These are phyloP conservation scores for Trapa bicornis DNA, from an alignment of 345 rosid genomes.

Conservation along the genomic window DNA sequence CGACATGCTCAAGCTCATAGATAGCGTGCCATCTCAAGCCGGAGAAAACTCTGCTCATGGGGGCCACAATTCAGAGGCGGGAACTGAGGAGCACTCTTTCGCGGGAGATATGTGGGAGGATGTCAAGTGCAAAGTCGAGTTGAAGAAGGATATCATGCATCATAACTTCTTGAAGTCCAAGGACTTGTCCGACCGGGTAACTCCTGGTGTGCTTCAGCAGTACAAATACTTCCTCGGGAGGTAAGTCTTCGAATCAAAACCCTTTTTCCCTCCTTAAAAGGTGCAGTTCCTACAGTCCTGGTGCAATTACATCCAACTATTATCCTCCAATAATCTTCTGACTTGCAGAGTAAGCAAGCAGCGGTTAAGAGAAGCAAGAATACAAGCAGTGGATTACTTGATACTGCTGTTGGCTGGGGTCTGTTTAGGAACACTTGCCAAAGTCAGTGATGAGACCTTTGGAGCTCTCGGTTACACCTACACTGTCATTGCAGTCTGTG, in stretches of 20 bases:
- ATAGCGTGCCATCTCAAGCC: conserved; percentile 38
- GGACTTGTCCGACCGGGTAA: conserved; percentile 58
- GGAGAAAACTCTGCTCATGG: conserved; percentile 46
- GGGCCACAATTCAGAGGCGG: conserved; percentile 19
- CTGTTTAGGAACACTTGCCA: conserved; percentile 94
- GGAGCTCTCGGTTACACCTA: conserved; percentile 84
- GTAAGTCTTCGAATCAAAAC: conserved; percentile 20
- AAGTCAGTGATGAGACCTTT: conserved; percentile 94
- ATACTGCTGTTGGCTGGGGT: conserved; percentile 87
- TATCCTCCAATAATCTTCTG: background rate
- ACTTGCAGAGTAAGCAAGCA: conserved; percentile 76
- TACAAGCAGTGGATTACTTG: conserved; percentile 81
- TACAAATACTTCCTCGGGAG: conserved; percentile 89
- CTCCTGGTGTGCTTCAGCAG: conserved; percentile 58
- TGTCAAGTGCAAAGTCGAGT: conserved; percentile 48
- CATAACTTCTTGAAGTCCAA: conserved; percentile 33
- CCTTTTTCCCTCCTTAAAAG: no score
- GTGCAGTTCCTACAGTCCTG: no score
- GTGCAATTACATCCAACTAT: background rate
- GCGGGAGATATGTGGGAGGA: conserved; percentile 83
- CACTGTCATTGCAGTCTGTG: conserved; percentile 93
- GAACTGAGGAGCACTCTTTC: conserved; percentile 38
- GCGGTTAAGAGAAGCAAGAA: conserved; percentile 78
- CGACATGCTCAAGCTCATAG: conserved; percentile 67
- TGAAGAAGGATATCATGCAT: conserved; percentile 45